phyloP scores from a whole-genome alignment of 495 filamentous ascomycete species.

The Penicillium parvum region DNA sequence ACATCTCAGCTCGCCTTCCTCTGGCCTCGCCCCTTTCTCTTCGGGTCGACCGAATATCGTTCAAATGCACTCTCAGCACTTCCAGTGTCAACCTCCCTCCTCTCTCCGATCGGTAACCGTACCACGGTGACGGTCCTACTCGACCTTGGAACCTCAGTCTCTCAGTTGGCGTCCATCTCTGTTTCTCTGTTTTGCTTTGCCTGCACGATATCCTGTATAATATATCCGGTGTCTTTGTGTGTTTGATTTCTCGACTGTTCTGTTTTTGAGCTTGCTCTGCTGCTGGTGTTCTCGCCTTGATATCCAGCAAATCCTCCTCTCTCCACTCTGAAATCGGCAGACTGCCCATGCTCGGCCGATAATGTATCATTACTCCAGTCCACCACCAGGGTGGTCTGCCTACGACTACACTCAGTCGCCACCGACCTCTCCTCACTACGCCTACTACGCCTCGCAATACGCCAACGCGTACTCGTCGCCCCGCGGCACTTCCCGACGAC shows the following conservation, averaged over 20 bases:
- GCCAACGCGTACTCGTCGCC: conserved; percentile 39
- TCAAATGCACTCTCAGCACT: conserved; percentile 48
- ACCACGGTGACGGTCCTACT: conserved; percentile 44
- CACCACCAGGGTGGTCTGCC: conserved; percentile 45
- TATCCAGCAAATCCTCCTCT: background rate
- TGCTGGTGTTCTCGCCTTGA: conserved; percentile 17
- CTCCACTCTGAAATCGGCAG: conserved; percentile 8
- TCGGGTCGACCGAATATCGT: conserved; percentile 34
- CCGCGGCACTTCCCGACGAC: conserved; percentile 38
- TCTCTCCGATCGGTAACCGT: conserved; percentile 44
- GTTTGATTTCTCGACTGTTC: conserved; percentile 17
- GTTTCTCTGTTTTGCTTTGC: conserved; percentile 28
- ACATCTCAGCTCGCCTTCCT: background rate
- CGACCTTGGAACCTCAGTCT: conserved; percentile 16
- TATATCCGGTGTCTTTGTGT: conserved; percentile 39
- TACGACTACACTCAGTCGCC: conserved; percentile 50
- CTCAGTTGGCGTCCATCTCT: conserved; percentile 37
- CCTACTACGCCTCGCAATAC: conserved; percentile 42
- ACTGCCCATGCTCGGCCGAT: conserved; percentile 34
- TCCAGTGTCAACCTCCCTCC: conserved; percentile 39
- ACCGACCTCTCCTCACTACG: conserved; percentile 48
- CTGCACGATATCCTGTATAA: conserved; percentile 51
- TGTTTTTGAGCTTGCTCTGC: conserved; percentile 17
- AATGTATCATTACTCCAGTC: conserved; percentile 53
- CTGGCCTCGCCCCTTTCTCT: conserved; percentile 10